These are phyloP conservation scores for Bromus sterilis DNA, from an alignment of 176 grass and related monocot genomes.

Conservation along the genomic window DNA sequence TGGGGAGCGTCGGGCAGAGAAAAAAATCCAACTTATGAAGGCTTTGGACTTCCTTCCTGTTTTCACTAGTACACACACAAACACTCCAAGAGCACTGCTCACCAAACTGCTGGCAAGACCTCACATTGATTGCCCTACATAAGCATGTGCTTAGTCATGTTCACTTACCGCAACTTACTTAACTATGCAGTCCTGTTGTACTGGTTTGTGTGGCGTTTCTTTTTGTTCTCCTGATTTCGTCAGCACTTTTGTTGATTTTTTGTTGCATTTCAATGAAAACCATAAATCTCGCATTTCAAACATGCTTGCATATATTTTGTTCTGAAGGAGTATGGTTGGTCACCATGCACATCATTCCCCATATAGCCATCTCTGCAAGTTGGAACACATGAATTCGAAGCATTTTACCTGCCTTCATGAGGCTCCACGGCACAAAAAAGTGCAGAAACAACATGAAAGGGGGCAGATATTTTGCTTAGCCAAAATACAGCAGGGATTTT, in stretches of 20 bases:
- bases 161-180: not conserved
- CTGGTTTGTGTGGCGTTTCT: not conserved
- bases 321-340: not conserved
- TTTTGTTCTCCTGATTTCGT: not conserved
- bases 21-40: no score
- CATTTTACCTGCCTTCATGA: not conserved
- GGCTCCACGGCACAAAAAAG: not conserved
- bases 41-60: no score
- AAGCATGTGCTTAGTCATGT: not conserved
- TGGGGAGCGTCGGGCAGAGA: no score
- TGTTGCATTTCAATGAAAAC: not conserved
- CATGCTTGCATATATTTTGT: not conserved
- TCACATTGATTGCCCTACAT: not conserved
- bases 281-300: not conserved
- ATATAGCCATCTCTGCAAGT: not conserved
- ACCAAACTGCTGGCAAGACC: conserved; percentile 15
- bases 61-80: not conserved
- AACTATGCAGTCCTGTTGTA: not conserved
- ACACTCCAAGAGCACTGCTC: conserved; percentile 3
- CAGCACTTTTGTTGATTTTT: not conserved
- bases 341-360: not conserved
- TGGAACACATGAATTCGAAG: not conserved
- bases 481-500: not conserved
- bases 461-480: not conserved
- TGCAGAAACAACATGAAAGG: not conserved